A percentile compares a stretch with the other conserved stretches of the same genome.
phyloP scores from a whole-genome alignment of 768 basidiomycete species.

The Lentinula lateritia region DNA sequence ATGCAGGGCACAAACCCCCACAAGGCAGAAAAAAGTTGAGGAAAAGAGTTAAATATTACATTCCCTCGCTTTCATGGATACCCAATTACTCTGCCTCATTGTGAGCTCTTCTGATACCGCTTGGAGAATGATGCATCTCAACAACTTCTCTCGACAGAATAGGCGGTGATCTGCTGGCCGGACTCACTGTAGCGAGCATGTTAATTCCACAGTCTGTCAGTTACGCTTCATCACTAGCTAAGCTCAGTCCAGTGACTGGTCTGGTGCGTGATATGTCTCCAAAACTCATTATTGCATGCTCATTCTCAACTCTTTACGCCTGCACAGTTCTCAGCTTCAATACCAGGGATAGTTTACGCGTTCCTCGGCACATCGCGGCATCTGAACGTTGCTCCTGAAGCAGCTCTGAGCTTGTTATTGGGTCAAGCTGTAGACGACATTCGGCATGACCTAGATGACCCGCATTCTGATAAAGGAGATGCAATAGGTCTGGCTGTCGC shows the following conservation, averaged over 20 bases:
- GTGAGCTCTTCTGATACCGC: slow-evolving; percentile 33
- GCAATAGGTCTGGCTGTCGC: slow-evolving; percentile 61
- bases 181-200: slow-evolving; percentile 80
- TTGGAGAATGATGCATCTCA: neutral
- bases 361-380: slow-evolving; percentile 83
- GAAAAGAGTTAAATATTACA: slow-evolving; percentile 64
- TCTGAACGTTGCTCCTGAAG: slow-evolving; percentile 84
- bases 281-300: neutral
- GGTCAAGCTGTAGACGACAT: slow-evolving; percentile 81
- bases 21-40: neutral
- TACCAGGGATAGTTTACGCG: slow-evolving; percentile 86
- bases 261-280: slow-evolving; percentile 46
- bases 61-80: slow-evolving; percentile 77
- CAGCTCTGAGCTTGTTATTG: slow-evolving; percentile 78
- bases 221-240: slow-evolving; percentile 85
- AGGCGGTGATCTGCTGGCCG: slow-evolving; percentile 69
- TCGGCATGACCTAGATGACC: slow-evolving; percentile 43
- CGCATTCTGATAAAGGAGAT: slow-evolving; percentile 37
- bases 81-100: slow-evolving; percentile 66
- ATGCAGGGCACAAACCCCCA: neutral
- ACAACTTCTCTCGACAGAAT: slow-evolving; percentile 18
- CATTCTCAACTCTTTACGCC: neutral
- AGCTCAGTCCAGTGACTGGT: slow-evolving; percentile 80
- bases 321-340: slow-evolving; percentile 70
- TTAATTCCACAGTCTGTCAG: slow-evolving; percentile 86